phyloP scores from a whole-genome alignment of 768 basidiomycete species.

The Rhodotorula kratochvilovae region DNA sequence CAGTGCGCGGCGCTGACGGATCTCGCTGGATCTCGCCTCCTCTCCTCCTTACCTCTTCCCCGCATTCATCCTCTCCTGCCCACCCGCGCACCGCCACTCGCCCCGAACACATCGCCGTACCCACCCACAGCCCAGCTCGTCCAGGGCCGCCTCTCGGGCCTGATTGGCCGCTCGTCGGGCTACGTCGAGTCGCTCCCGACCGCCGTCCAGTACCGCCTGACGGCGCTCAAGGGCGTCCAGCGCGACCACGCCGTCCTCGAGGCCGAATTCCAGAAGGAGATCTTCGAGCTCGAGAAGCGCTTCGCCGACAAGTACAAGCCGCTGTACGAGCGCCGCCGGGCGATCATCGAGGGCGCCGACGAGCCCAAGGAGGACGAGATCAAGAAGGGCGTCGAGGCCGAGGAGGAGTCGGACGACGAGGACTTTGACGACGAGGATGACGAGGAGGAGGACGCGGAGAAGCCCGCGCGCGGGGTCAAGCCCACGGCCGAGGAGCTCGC shows the following conservation, averaged over 20 bases:
- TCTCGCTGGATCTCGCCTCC: neutral
- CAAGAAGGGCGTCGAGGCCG: constrained; percentile 58
- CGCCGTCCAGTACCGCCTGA: constrained; percentile 74
- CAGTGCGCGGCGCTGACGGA: neutral
- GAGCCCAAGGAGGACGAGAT: constrained; percentile 76
- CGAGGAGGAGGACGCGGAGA: constrained; percentile 42
- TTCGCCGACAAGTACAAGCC: constrained; percentile 57
- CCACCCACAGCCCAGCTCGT: constrained; percentile 59
- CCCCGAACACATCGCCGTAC: neutral
- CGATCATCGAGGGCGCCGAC: constrained; percentile 72
- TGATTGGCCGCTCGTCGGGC: constrained; percentile 86
- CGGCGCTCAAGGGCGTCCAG: constrained; percentile 91
- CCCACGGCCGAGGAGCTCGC: constrained; percentile 45
- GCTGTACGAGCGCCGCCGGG: constrained; percentile 76
- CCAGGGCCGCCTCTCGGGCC: constrained; percentile 74
- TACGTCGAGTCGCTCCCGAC: constrained; percentile 85
- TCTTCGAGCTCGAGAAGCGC: constrained; percentile 92
- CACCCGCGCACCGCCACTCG: neutral
- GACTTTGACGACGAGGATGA: constrained; percentile 45
- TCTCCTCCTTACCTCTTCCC: neutral
- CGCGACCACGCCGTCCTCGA: constrained; percentile 84
- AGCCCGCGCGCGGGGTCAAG: constrained; percentile 35
- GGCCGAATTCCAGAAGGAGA: constrained; percentile 89
- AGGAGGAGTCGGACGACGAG: constrained; percentile 43
- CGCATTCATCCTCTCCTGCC: neutral